Evolutionary conservation across 2,329 filamentous ascomycete species (phyloP).

Genomic region (Achaetomium macrosporum): DNA sequence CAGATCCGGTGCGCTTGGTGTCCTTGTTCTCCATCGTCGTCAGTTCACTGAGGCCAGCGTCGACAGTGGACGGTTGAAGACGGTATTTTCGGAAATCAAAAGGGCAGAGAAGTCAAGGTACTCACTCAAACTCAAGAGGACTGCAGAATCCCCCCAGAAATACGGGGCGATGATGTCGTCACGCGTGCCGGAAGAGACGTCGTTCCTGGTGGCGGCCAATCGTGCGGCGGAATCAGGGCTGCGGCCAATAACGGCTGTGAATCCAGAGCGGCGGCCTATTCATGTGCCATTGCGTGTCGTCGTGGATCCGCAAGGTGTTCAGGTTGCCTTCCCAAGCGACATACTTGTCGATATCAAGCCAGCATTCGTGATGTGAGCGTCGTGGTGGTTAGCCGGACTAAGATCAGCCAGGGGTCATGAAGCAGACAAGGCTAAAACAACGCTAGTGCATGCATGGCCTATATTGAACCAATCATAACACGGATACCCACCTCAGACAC

Average conservation of each 20-base stretch:
- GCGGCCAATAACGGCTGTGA: not conserved
- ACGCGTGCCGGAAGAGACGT: not conserved
- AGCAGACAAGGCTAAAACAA: slow-evolving; percentile 9
- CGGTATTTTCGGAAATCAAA: not conserved
- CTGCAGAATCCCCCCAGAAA: not conserved
- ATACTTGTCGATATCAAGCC: not conserved
- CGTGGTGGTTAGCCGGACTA: not conserved
- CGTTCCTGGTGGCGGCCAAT: slow-evolving; percentile 5
- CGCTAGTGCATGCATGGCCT: slow-evolving; percentile 7
- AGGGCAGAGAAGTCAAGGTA: not conserved
- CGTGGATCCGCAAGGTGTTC: not conserved
- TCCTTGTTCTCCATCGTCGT: slow-evolving; percentile 3
- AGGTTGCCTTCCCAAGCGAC: not conserved
- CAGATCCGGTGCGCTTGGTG: not conserved
- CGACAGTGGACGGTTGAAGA: not conserved
- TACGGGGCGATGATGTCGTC: slow-evolving; percentile 5
- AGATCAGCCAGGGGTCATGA: not conserved
- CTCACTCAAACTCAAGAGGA: not conserved
- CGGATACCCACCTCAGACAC: not conserved
- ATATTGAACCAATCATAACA: slow-evolving; percentile 8
- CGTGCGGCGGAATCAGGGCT: not conserved
- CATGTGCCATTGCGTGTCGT: not conserved
- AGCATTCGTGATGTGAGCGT: not conserved
- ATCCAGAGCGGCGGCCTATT: not conserved
- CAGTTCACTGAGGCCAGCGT: not conserved